Conservation (phyloP, 2,329 filamentous ascomycete species). For the Plenodomus tracheiphilus region DNA sequence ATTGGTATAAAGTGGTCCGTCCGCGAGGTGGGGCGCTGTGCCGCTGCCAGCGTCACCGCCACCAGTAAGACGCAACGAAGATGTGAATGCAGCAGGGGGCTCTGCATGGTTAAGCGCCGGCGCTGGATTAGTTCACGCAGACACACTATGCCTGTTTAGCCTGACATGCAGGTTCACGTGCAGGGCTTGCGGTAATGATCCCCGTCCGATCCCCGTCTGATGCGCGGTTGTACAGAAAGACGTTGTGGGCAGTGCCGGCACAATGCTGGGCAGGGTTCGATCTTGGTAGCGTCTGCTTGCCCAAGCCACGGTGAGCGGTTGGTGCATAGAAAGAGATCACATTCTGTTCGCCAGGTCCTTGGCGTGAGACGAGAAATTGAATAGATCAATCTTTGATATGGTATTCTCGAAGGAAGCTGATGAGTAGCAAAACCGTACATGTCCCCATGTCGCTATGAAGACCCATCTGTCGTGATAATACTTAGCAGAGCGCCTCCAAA, state of each 20-base stretch:
- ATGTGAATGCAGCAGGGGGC: conserved; percentile 17
- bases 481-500: conserved; percentile 12
- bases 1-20: conserved; percentile 18
- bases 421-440: conserved; percentile 10
- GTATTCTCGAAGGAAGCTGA: neutral
- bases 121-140: conserved; percentile 19
- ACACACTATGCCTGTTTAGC: conserved; percentile 10
- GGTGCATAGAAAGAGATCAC: neutral
- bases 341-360: neutral
- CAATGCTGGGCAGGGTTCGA: conserved; percentile 10
- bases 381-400: neutral
- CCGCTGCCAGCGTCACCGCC: conserved; percentile 26
- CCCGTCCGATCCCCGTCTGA: conserved; percentile 14
- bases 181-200: conserved; percentile 21
- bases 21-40: conserved; percentile 24
- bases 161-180: conserved; percentile 10
- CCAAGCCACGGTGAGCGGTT: conserved; percentile 1
- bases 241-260: conserved; percentile 23
- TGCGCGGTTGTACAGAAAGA: conserved; percentile 23
- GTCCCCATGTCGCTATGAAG: neutral
- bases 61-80: conserved; percentile 18
- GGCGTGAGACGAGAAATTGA: neutral
- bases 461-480: conserved; percentile 9
- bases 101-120: conserved; percentile 23
- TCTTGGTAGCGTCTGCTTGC: conserved; percentile 8